phyloP scores from a whole-genome alignment of 2,329 filamentous ascomycete species.

The Colletotrichum eleusines region DNA sequence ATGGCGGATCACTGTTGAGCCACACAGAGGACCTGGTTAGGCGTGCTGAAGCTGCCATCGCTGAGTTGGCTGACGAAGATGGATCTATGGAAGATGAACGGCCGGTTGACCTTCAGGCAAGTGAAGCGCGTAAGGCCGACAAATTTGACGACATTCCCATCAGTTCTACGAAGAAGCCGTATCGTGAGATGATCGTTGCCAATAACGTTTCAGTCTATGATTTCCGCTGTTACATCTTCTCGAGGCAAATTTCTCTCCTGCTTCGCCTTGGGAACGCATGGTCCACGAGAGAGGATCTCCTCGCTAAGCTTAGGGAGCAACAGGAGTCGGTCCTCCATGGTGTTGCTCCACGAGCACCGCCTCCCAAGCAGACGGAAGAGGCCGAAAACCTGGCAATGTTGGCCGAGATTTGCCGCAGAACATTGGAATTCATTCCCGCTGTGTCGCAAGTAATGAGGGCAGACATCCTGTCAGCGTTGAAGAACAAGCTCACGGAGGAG shows the following conservation, averaged over 20 bases:
- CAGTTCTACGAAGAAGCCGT: slow-evolving; percentile 78
- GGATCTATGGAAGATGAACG: slow-evolving; percentile 54
- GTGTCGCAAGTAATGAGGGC: slow-evolving; percentile 83
- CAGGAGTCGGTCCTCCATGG: slow-evolving; percentile 69
- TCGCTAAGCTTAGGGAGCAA: slow-evolving; percentile 72
- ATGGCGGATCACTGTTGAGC: slow-evolving; percentile 77
- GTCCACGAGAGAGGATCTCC: slow-evolving; percentile 71
- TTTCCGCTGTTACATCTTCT: slow-evolving; percentile 93
- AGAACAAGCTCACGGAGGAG: slow-evolving; percentile 47
- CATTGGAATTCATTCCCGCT: slow-evolving; percentile 85
- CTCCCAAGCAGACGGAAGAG: slow-evolving; percentile 67
- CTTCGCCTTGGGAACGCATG: slow-evolving; percentile 83
- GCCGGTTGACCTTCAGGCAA: slow-evolving; percentile 64
- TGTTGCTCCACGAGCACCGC: slow-evolving; percentile 64
- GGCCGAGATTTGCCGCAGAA: slow-evolving; percentile 87
- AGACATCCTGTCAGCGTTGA: slow-evolving; percentile 77
- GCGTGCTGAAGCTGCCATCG: slow-evolving; percentile 65
- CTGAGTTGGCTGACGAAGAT: slow-evolving; percentile 49
- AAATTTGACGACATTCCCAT: slow-evolving; percentile 70
- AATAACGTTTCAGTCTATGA: slow-evolving; percentile 98
- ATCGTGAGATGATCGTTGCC: slow-evolving; percentile 90
- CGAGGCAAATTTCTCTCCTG: slow-evolving; percentile 85
- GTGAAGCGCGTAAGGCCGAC: slow-evolving; percentile 51
- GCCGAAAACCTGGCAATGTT: slow-evolving; percentile 81
- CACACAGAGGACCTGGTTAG: slow-evolving; percentile 81